Conservation (phyloP, 2,329 filamentous ascomycete species). For the Cladophialophora bantiana region DNA sequence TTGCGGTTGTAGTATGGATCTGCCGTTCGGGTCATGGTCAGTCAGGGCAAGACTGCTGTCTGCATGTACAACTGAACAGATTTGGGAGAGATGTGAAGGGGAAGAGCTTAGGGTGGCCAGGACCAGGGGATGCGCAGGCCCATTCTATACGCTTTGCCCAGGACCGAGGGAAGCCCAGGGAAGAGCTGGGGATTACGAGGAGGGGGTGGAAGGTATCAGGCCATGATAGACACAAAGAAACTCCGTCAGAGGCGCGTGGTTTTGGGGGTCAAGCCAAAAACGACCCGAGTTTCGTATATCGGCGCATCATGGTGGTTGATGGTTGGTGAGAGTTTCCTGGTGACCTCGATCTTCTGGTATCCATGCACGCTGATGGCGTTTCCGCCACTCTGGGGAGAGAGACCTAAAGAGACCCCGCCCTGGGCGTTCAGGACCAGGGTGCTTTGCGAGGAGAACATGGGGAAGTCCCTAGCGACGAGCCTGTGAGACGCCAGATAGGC, state of each 20-base stretch:
- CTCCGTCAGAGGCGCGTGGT: slow-evolving; percentile 16
- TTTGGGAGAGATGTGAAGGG: neutral
- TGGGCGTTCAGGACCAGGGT: neutral
- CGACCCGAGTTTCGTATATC: slow-evolving; percentile 9
- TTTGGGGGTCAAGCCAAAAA: slow-evolving; percentile 5
- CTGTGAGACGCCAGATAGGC: slow-evolving; percentile 16
- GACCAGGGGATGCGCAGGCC: slow-evolving; percentile 4
- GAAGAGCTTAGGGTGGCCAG: neutral
- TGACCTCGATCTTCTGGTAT: slow-evolving; percentile 17
- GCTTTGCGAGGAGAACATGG: slow-evolving; percentile 14
- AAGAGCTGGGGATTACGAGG: slow-evolving; percentile 16
- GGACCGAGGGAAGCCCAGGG: neutral
- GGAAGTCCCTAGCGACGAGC: slow-evolving; percentile 29
- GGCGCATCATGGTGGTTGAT: slow-evolving; percentile 15
- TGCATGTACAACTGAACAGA: neutral
- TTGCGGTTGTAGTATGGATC: slow-evolving; percentile 41
- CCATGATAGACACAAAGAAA: slow-evolving; percentile 5
- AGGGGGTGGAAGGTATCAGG: slow-evolving; percentile 10
- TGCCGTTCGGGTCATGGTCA: slow-evolving; percentile 29
- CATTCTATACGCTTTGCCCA: slow-evolving; percentile 6
- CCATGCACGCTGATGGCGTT: slow-evolving; percentile 19
- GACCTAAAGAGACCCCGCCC: slow-evolving; percentile 1
- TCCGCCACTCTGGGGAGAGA: neutral
- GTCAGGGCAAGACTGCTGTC: neutral
- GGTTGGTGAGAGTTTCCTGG: slow-evolving; percentile 2